Base-by-base conservation (phyloP, 441 rosid species). In the Erodium texanum region DNA sequence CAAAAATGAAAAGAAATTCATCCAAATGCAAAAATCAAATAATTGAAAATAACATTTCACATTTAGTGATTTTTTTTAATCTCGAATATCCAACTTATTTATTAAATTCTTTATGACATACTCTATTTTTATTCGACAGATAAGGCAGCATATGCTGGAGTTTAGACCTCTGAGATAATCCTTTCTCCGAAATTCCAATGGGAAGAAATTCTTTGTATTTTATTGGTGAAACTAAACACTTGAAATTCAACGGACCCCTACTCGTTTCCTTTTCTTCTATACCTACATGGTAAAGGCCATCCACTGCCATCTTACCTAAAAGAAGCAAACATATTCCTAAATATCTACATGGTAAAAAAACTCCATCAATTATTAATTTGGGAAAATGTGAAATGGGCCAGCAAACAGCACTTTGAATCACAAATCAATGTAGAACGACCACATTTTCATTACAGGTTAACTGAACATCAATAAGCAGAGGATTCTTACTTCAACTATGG, bases 401-500 rank as follows among this genome's bases (percentile, higher is more conserved):
- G 22, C 22, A 52, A 52, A 52, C 59, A 52, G 59, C 59, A 67
- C 7, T 22, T 7, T 16, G 54, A 22, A 12, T 14, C 66, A 10
- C 12, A 72, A 71, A 64, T n/a, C 48, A 34, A 24, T 62, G 32
- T 12, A 3, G 41, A 69, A 4, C 58, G 59, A 24, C 24, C 2
- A 34, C 45, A 43, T 19, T 61, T n/a, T 16, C 27, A 22, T 20
- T 62, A 38, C 14, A 32, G 50, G 16, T 48, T 1, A 11, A 52
- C 7, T 52, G 59, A 9, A 18, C n/a, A 27, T 7, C 15, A 10
- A n/a, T 52, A 52, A 52, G 22, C 41, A 71, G 66, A 23, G 38
- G 20, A 67, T 71, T 76, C 84, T 74, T 56, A 94, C 99, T 95
- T 88, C 97, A 43, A 91, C 96, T 73, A 88, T 82, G 58, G 87